These are phyloP conservation scores for Casuarina glauca DNA, from an alignment of 306 rosid species.

Conservation along the genomic window DNA sequence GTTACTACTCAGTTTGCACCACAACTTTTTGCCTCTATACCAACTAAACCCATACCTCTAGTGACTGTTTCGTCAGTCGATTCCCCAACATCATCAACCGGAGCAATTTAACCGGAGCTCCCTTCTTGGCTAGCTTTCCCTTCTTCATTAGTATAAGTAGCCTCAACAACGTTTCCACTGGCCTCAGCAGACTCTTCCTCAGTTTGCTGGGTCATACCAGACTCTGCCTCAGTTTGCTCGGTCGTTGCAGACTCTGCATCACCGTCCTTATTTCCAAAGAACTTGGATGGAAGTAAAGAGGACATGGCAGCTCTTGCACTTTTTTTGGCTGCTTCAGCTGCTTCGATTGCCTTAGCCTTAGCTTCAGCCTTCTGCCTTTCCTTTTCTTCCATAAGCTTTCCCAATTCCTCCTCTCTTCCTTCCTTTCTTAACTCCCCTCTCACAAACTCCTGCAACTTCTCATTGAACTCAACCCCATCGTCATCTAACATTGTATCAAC, in stretches of 20 bases:
- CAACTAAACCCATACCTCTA: slow-evolving; percentile 25
- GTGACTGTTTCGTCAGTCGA: slow-evolving; percentile 19
- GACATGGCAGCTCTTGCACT: slow-evolving; percentile 77
- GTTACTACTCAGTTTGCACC: slow-evolving; percentile 32
- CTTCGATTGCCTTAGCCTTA: slow-evolving; percentile 92
- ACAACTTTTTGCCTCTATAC: slow-evolving; percentile 38
- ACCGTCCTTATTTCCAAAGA: slow-evolving; percentile 65
- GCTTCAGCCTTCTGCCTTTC: slow-evolving; percentile 92
- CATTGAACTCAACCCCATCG: slow-evolving; percentile 63
- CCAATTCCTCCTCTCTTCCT: slow-evolving; percentile 80
- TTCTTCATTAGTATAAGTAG: slow-evolving; percentile 32
- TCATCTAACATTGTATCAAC: slow-evolving; percentile 82
- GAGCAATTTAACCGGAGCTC: slow-evolving; percentile 13
- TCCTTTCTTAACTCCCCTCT: slow-evolving; percentile 77
- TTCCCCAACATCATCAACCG: slow-evolving; percentile 32
- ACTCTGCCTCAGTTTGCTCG: slow-evolving; percentile 30
- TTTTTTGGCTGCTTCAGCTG: slow-evolving; percentile 89
- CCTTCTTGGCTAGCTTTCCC: slow-evolving; percentile 27
- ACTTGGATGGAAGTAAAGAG: slow-evolving; percentile 75
- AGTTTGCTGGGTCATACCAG: slow-evolving; percentile 23
- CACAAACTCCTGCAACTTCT: slow-evolving; percentile 83
- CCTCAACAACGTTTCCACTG: slow-evolving; percentile 30
- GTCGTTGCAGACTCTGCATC: slow-evolving; percentile 33
- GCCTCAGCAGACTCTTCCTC: slow-evolving; percentile 29
- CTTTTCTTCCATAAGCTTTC: slow-evolving; percentile 86